Base-by-base conservation (phyloP, 768 basidiomycete species). In the Termitomyces eurrhizus region DNA sequence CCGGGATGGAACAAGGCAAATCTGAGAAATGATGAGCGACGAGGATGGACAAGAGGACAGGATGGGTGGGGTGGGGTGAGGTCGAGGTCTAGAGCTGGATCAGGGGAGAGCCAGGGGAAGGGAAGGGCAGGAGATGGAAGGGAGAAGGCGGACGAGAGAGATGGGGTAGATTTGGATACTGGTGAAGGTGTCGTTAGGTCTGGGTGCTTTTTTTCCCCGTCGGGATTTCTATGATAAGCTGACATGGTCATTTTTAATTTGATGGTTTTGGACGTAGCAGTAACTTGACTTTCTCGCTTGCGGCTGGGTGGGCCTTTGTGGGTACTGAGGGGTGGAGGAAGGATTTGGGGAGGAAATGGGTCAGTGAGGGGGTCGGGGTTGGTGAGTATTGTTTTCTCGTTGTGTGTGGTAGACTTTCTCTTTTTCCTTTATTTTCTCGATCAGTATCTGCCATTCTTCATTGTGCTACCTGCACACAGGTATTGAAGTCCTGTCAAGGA, bases 221-320 rank as follows among this genome's bases (percentile, higher is more conserved):
- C 12, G 12, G 0, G 1, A n/a, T 18, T n/a, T 4, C 5, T 26
- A 41, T 58, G 58, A 56, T 64, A 52, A 63, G 52, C 61, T 67
- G 39, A 65, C 58, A 56, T 44, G 32, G n/a, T 4, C 37, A 18
- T 54, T 26, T 35, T 24, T 6, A 1, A 4, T 45, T 24, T 2
- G 29, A 50, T 7, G 51, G 50, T 39, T 53, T 54, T 16, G 52
- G 52, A 26, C 49, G 70, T 72, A 90, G 86, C 78, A 93, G 90
- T 72, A 89, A 89, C 77, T 78, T 92, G 58, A 90, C 88, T 2
- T 92, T 93, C 65, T 83, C 85, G 8, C 83, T 93, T n/a, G 81
- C 84, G 3, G 78, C 83, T 4, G 87, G 86, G 0, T 93, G 90
- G 90, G 69, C 76, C 1, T 93, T 92, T 60, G 83, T 92, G 7